These are phyloP conservation scores for Sporothrix variecibatus DNA, from an alignment of 2,329 filamentous ascomycete species.

Conservation along the genomic window DNA sequence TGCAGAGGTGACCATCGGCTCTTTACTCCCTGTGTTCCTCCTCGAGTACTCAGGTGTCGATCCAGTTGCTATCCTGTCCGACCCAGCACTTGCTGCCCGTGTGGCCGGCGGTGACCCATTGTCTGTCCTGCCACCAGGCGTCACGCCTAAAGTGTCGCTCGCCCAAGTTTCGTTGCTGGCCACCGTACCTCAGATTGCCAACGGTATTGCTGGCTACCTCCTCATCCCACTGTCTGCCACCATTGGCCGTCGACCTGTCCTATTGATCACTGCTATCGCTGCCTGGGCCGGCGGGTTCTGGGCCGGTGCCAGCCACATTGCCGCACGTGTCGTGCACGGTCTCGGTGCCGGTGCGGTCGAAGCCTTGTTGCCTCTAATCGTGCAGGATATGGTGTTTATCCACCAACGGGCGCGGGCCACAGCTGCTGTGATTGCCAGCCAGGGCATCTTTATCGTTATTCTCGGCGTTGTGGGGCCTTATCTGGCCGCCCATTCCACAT, in stretches of 20 bases:
- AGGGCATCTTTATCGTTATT: slow-evolving; percentile 38
- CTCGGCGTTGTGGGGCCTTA: slow-evolving; percentile 39
- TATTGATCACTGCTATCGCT: slow-evolving; percentile 39
- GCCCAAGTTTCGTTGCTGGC: not conserved
- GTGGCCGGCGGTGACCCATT: slow-evolving; percentile 34
- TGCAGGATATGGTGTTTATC: slow-evolving; percentile 45
- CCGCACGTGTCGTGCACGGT: slow-evolving; percentile 40
- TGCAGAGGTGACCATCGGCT: slow-evolving; percentile 38
- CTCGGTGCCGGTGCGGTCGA: slow-evolving; percentile 43
- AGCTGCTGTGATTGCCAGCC: slow-evolving; percentile 26
- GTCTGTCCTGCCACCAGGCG: slow-evolving; percentile 37
- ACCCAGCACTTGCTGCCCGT: slow-evolving; percentile 20
- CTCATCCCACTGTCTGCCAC: slow-evolving; percentile 42
- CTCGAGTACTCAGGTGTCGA: slow-evolving; percentile 41
- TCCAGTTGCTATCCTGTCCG: slow-evolving; percentile 35
- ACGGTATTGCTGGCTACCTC: slow-evolving; percentile 38
- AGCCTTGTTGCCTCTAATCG: slow-evolving; percentile 42
- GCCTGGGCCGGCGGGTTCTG: slow-evolving; percentile 42
- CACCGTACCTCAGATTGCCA: not conserved
- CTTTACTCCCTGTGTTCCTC: slow-evolving; percentile 40
- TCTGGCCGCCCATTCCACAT: slow-evolving; percentile 39
- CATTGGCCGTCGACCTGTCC: slow-evolving; percentile 41
- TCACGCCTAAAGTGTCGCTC: slow-evolving; percentile 9
- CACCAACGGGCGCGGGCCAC: slow-evolving; percentile 37
- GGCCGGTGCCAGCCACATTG: slow-evolving; percentile 40